Base-by-base conservation (phyloP, 805 yeast genomes). In the Ogataea nakhonphanomensis region DNA sequence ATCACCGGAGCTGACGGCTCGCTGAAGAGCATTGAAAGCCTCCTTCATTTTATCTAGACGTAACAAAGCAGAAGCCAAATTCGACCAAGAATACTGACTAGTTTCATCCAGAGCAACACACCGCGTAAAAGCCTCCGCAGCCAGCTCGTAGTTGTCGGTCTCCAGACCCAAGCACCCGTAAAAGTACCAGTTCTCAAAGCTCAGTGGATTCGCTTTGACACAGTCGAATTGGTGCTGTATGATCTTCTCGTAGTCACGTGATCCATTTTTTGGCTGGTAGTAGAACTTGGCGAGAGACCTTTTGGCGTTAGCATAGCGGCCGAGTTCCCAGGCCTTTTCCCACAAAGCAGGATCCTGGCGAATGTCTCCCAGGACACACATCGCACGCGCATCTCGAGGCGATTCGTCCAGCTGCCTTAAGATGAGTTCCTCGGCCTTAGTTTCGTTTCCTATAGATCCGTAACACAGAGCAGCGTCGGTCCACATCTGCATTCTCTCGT, bases 91-190 rank as follows among this genome's bases (percentile, higher is more conserved):
- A 56, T 79, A 79, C 1, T 90, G 70, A 54, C 80, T 88, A 0
- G 81, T 73, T 17, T 85, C 95, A 58, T 89, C 96, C 27, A 90
- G 59, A 0, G 95, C 70, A 24, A 89, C 90, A 65, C 96, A 88
- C 54, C 97, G 71, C 0, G 95, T 82, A 58, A 93, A 90, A 0
- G 96, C 96, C 57, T 86, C 95, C 0, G 95, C 81, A 0, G 97
- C 95, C 31, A 84, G 62, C 17, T 80, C 84, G 65, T 74, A 85
- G 50, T 82, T 78, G 7, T 66, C 71, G 10, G 78, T 61, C 56
- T 88, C 96, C 35, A 93, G 67, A 0, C 95, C 96, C 40, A 90
- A 69, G 57, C 96, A 87, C 5, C 98, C 98, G 56, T 90, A 89
- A 54, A 89, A 78, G 58, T 81, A 91, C 95, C 98, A 89, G 25